Conservation (phyloP, 345 rosid genomes). For the Brassica nigra region DNA sequence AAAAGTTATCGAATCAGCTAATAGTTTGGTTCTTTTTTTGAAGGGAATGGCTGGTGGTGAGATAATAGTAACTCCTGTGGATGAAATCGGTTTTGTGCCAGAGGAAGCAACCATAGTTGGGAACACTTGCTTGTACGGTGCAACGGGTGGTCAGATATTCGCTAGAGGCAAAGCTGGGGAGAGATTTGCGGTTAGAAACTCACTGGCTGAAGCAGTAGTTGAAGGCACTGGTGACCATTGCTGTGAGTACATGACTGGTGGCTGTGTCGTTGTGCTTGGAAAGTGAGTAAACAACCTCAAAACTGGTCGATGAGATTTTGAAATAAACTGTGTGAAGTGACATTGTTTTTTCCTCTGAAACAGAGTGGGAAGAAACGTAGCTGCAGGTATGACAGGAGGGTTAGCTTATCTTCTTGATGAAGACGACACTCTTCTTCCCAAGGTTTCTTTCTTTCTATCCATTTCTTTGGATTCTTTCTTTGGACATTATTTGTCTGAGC, state of each 20-base stretch:
- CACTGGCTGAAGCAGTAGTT: constrained; percentile 96
- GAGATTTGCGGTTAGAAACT: constrained; percentile 97
- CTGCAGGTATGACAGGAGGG: constrained; percentile 99
- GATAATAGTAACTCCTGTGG: constrained; percentile 81
- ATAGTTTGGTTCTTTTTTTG: constrained; percentile 27
- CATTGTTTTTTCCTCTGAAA: constrained; percentile 7
- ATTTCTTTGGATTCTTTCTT: not conserved
- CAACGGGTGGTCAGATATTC: constrained; percentile 95
- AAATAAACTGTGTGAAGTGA: not conserved
- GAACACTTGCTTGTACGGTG: constrained; percentile 95
- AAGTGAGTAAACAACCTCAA: constrained; percentile 59
- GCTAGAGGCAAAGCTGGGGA: constrained; percentile 98
- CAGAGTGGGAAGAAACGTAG: constrained; percentile 98
- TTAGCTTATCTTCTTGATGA: constrained; percentile 92
- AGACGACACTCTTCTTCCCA: constrained; percentile 79
- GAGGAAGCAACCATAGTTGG: constrained; percentile 97
- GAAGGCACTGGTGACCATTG: constrained; percentile 99
- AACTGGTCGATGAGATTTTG: not conserved
- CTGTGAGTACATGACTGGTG: constrained; percentile 99
- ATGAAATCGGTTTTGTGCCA: constrained; percentile 72
- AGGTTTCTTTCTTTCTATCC: constrained; percentile 52
- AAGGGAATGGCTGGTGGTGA: constrained; percentile 99
- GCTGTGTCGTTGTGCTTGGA: constrained; percentile 92
- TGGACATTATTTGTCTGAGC: not conserved
- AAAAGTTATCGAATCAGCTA: not conserved